Evolutionary conservation across 2,329 filamentous ascomycete species (phyloP).

Genomic region (Phyllosticta ampelicida): DNA sequence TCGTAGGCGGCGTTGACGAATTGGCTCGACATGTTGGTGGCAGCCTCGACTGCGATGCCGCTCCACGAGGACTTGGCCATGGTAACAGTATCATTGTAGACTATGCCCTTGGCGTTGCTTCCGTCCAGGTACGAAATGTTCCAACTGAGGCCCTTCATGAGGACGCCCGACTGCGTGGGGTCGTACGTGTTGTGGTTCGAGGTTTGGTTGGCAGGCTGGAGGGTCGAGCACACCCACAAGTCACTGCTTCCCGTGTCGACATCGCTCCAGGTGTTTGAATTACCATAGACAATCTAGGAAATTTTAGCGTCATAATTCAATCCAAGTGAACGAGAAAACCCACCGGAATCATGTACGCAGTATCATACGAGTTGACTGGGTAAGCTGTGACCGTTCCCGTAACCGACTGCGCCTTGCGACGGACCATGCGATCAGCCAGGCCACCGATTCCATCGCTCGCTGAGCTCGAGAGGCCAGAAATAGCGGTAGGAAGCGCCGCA

Average conservation of each 20-base stretch:
- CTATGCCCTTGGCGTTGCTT: conserved; percentile 50
- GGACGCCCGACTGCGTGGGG: conserved; percentile 32
- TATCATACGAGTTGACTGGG: conserved; percentile 17
- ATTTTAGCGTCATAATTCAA: no score
- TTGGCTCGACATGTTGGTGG: conserved; percentile 43
- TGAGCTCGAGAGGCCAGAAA: background rate
- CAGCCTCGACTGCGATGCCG: conserved; percentile 48
- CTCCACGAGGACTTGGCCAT: conserved; percentile 33
- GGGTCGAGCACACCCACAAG: conserved; percentile 36
- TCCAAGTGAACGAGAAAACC: no score
- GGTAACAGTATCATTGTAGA: conserved; percentile 54
- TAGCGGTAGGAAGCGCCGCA: background rate
- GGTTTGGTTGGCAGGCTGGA: background rate
- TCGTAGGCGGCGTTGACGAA: conserved; percentile 42
- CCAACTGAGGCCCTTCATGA: conserved; percentile 39
- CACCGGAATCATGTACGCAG: conserved; percentile 34
- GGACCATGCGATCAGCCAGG: background rate
- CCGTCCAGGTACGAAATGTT: conserved; percentile 55
- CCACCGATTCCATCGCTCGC: background rate
- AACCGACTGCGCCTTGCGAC: background rate
- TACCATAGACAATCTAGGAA: no score
- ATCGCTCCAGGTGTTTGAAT: conserved; percentile 41
- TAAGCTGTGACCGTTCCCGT: background rate
- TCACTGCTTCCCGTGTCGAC: conserved; percentile 62
- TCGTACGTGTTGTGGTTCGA: conserved; percentile 49